Percentiles rank a stretch among this genome's conserved stretches.
Conservation (phyloP, 345 rosid genomes). For the Eucalyptus leucophloia region DNA sequence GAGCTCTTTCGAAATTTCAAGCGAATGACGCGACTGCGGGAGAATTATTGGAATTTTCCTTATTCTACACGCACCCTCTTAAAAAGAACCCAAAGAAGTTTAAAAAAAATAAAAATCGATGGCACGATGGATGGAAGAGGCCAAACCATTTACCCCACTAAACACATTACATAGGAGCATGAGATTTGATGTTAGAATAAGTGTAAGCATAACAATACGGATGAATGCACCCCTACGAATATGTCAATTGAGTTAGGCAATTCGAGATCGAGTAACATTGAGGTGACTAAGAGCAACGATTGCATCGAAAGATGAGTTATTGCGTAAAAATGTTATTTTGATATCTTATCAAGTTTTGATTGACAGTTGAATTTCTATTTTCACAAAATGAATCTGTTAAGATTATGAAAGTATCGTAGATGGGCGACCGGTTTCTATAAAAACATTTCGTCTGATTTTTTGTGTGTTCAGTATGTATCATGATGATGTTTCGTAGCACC, state of each 20-base stretch:
- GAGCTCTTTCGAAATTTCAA: not conserved
- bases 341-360: accelerated
- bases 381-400: accelerated
- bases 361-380: accelerated
- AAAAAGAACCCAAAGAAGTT: not conserved
- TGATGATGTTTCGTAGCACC: not conserved
- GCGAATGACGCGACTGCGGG: not conserved
- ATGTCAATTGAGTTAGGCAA: not conserved
- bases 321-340: no score
- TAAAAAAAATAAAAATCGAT: not conserved
- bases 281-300: accelerated
- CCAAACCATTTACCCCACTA: not conserved
- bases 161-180: not conserved
- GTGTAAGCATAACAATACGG: not conserved
- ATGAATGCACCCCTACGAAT: not conserved
- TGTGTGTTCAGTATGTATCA: not conserved
- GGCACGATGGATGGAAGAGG: not conserved
- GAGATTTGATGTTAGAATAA: not conserved
- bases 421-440: accelerated
- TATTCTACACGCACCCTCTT: not conserved
- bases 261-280: not conserved
- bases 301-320: not conserved
- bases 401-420: not conserved
- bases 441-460: accelerated
- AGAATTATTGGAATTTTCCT: not conserved